Evolutionary conservation across 495 filamentous ascomycete genomes (phyloP).

Genomic region (Melanomma pulvis-pyrius): DNA sequence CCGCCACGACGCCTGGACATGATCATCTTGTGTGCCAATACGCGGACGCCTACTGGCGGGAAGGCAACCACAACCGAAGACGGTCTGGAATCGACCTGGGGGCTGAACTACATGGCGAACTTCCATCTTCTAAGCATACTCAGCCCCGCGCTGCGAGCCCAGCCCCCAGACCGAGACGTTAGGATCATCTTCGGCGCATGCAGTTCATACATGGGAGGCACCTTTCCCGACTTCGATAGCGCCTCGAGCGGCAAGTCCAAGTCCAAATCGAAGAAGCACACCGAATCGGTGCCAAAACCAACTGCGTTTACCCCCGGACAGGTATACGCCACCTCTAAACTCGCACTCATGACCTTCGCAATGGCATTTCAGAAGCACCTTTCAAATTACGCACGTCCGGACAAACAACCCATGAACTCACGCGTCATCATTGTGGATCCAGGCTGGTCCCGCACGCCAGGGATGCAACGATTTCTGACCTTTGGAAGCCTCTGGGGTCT

Average conservation of each 20-base stretch:
- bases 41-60: conserved; percentile 65
- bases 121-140: conserved; percentile 93
- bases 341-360: conserved; percentile 85
- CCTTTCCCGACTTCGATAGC: conserved; percentile 55
- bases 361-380: conserved; percentile 88
- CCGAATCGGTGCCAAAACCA: conserved; percentile 3
- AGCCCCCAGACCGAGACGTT: conserved; percentile 92
- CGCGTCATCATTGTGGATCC: conserved; percentile 85
- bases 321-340: conserved; percentile 83
- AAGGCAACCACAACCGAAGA: conserved; percentile 62
- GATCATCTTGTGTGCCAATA: conserved; percentile 82
- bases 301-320: conserved; percentile 39
- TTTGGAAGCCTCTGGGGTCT: conserved; percentile 83
- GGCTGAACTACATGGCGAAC: conserved; percentile 91
- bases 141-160: conserved; percentile 80
- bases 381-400: conserved; percentile 76
- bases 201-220: conserved; percentile 76
- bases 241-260: conserved; percentile 10
- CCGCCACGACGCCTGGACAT: conserved; percentile 91
- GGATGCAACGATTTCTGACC: conserved; percentile 82
- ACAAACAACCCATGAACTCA: conserved; percentile 76
- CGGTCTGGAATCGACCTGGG: conserved; percentile 86
- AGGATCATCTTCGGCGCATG: conserved; percentile 86
- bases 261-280: conserved; percentile 26
- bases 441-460: conserved; percentile 79